Evolutionary conservation across 345 rosid genomes (phyloP).

Genomic region (Camelina hispida): DNA sequence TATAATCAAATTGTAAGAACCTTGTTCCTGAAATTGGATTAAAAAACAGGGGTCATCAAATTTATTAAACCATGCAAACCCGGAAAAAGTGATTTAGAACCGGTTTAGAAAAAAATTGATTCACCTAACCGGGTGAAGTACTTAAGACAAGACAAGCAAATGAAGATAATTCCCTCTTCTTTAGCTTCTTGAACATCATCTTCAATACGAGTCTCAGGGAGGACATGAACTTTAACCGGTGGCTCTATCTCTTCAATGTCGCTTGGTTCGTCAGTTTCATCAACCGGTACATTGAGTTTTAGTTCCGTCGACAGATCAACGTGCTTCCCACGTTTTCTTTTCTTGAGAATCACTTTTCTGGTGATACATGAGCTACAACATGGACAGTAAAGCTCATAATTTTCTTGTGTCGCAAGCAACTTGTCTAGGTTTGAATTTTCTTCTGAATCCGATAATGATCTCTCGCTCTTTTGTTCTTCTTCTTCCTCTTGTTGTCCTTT

Average conservation of each 20-base stretch:
- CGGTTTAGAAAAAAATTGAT: not conserved
- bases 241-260: slow-evolving; percentile 33
- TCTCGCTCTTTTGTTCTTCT: slow-evolving; percentile 6
- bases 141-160: slow-evolving; percentile 76
- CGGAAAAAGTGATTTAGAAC: not conserved
- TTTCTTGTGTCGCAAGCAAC: slow-evolving; percentile 67
- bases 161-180: slow-evolving; percentile 42
- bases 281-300: slow-evolving; percentile 26
- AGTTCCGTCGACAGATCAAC: slow-evolving; percentile 30
- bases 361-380: slow-evolving; percentile 77
- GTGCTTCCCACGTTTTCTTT: slow-evolving; percentile 43
- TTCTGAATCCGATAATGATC: not conserved
- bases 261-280: not conserved
- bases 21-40: slow-evolving; percentile 33
- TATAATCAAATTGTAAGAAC: slow-evolving; percentile 33
- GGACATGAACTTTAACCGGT: slow-evolving; percentile 20
- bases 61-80: not conserved
- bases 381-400: slow-evolving; percentile 79
- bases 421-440: slow-evolving; percentile 58
- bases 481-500: slow-evolving; percentile 6
- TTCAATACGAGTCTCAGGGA: slow-evolving; percentile 5
- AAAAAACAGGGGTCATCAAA: slow-evolving; percentile 4
- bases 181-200: slow-evolving; percentile 29
- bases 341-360: slow-evolving; percentile 57
- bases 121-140: slow-evolving; percentile 64